A percentile compares a stretch with the other conserved stretches of the same genome.
These are phyloP conservation scores for Aspergillus cristatus DNA, from an alignment of 495 filamentous ascomycete genomes.

Conservation along the genomic window DNA sequence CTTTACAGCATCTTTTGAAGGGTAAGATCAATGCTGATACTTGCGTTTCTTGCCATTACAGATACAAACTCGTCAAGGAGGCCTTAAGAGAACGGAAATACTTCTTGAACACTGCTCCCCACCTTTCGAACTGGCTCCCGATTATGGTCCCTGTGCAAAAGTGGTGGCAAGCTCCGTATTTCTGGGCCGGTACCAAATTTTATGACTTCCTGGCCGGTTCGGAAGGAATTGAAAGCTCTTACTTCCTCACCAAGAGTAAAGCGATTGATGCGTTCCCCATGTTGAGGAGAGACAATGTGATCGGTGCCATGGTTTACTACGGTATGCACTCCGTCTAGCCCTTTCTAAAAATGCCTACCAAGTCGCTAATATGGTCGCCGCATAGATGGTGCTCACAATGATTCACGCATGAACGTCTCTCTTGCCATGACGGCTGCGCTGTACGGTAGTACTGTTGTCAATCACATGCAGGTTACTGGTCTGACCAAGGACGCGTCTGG, in stretches of 20 bases:
- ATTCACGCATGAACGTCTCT: constrained; percentile 97
- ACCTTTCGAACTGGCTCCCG: constrained; percentile 88
- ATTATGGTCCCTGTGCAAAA: constrained; percentile 95
- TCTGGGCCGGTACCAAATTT: constrained; percentile 90
- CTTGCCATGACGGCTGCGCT: constrained; percentile 91
- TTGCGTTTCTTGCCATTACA: constrained; percentile 15
- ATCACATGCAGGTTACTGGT: constrained; percentile 82
- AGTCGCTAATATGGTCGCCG: constrained; percentile 10
- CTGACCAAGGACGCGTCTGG: constrained; percentile 74
- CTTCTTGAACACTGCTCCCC: constrained; percentile 91
- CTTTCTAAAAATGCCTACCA: neutral
- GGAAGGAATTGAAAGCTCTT: constrained; percentile 94
- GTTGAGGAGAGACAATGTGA: constrained; percentile 76
- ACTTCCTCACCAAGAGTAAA: constrained; percentile 91
- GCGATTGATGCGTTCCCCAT: constrained; percentile 97
- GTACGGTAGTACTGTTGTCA: constrained; percentile 86
- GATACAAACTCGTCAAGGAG: constrained; percentile 83
- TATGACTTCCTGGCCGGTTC: constrained; percentile 93
- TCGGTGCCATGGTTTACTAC: constrained; percentile 94
- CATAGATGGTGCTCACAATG: constrained; percentile 88
- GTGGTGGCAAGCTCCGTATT: constrained; percentile 98
- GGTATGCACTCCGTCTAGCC: constrained; percentile 33
- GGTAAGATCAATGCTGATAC: constrained; percentile 1
- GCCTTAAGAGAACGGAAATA: constrained; percentile 94
- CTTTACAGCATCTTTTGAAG: too few species aligned